Evolutionary conservation across 1,139 yeast genomes (phyloP).

Genomic region (Protomyces inouyei): DNA sequence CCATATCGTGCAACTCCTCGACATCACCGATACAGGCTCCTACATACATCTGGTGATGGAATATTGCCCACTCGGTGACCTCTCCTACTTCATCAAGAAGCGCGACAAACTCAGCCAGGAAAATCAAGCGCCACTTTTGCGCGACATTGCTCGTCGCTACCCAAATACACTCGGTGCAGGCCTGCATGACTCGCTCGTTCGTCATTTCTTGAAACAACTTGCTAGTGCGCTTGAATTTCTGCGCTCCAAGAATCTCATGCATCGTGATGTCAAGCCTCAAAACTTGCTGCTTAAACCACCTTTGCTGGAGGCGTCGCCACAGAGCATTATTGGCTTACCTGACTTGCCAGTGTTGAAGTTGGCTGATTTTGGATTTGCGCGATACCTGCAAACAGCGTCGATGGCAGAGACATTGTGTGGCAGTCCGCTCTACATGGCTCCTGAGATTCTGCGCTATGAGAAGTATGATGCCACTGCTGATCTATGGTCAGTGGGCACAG

Average conservation of each 20-base stretch:
- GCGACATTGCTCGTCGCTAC: slow-evolving; percentile 68
- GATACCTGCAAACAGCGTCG: slow-evolving; percentile 84
- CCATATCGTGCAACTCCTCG: slow-evolving; percentile 80
- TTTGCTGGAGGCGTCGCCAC: slow-evolving; percentile 46
- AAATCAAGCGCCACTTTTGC: slow-evolving; percentile 70
- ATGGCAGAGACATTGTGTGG: slow-evolving; percentile 97
- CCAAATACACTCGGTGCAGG: slow-evolving; percentile 80
- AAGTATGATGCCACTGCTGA: slow-evolving; percentile 97
- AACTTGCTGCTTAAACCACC: slow-evolving; percentile 77
- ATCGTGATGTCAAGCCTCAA: slow-evolving; percentile 92
- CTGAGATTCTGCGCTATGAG: slow-evolving; percentile 88
- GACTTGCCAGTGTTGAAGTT: slow-evolving; percentile 79
- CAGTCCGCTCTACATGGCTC: slow-evolving; percentile 96
- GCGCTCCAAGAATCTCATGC: slow-evolving; percentile 77
- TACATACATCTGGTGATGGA: slow-evolving; percentile 94
- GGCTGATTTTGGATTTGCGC: slow-evolving; percentile 96
- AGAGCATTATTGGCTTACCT: slow-evolving; percentile 59
- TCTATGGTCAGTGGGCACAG: slow-evolving; percentile 97
- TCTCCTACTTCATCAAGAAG: slow-evolving; percentile 76
- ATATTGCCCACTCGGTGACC: slow-evolving; percentile 90
- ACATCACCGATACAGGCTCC: slow-evolving; percentile 48
- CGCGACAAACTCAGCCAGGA: slow-evolving; percentile 54
- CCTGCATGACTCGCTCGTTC: slow-evolving; percentile 66
- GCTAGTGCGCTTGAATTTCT: slow-evolving; percentile 78
- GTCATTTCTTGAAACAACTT: slow-evolving; percentile 81